Evolutionary conservation across 768 basidiomycete genomes (phyloP).

Genomic region (Favolaschia claudopus): DNA sequence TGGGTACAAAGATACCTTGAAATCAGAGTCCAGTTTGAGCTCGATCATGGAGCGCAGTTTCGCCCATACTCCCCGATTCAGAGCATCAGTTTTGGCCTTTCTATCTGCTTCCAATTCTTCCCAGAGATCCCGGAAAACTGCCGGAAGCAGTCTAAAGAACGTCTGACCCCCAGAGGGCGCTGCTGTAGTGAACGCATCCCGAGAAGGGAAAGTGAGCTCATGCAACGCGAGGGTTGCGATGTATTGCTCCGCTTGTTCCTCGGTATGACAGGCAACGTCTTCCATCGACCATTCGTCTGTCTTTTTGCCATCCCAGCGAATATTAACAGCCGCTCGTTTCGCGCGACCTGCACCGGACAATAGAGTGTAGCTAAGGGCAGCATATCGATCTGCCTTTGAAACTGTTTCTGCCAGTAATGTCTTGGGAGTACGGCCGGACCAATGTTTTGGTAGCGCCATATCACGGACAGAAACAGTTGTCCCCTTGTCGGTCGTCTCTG

Average conservation of each 20-base stretch:
- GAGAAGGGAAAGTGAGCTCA: constrained; percentile 69
- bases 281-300: constrained; percentile 82
- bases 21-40: constrained; percentile 55
- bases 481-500: constrained; percentile 64
- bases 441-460: constrained; percentile 85
- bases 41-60: constrained; percentile 70
- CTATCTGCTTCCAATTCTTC: constrained; percentile 79
- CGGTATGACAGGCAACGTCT: constrained; percentile 80
- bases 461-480: constrained; percentile 64
- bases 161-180: constrained; percentile 58
- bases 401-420: constrained; percentile 72
- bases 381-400: constrained; percentile 74
- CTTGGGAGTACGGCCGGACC: constrained; percentile 85
- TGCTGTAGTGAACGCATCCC: constrained; percentile 68
- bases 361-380: constrained; percentile 69
- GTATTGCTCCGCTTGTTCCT: constrained; percentile 88
- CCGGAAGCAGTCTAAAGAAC: constrained; percentile 82
- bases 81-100: constrained; percentile 64
- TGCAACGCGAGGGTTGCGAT: constrained; percentile 88
- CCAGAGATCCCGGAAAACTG: constrained; percentile 90
- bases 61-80: constrained; percentile 76
- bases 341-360: constrained; percentile 80
- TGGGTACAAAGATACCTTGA: constrained; percentile 47
- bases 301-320: constrained; percentile 75
- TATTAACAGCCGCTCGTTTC: constrained; percentile 71